phyloP scores from a whole-genome alignment of 2,329 filamentous ascomycete genomes.

The Clarireedia paspali region DNA sequence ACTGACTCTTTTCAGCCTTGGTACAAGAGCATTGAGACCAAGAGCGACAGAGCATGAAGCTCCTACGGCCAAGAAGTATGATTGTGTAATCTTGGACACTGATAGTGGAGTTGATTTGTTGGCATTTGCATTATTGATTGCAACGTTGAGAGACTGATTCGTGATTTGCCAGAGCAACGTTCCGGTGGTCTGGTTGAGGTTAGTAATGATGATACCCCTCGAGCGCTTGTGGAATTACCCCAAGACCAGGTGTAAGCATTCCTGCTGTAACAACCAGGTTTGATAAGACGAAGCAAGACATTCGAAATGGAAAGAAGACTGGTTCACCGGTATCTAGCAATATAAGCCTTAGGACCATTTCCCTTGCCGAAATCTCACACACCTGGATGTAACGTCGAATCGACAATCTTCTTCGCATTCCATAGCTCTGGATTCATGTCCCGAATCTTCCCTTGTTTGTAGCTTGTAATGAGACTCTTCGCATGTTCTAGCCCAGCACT shows the following conservation, averaged over 20 bases:
- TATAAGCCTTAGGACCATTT: conserved; percentile 2
- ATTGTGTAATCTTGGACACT: conserved; percentile 72
- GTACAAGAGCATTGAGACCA: conserved; percentile 83
- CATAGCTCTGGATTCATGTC: conserved; percentile 87
- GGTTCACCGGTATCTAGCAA: conserved; percentile 77
- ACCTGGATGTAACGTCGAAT: conserved; percentile 94
- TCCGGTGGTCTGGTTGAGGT: conserved; percentile 55
- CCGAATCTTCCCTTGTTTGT: conserved; percentile 75
- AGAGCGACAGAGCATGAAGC: conserved; percentile 92
- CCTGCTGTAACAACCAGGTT: conserved; percentile 93
- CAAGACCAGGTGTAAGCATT: conserved; percentile 88
- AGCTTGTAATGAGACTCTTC: conserved; percentile 71
- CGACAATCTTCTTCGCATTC: conserved; percentile 93
- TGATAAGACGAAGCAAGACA: conserved; percentile 91
- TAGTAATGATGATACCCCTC: conserved; percentile 5
- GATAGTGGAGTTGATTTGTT: conserved; percentile 94
- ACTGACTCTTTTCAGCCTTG: conserved; percentile 68
- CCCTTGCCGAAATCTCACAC: conserved; percentile 28
- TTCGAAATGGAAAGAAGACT: conserved; percentile 90
- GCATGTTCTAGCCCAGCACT: conserved; percentile 73
- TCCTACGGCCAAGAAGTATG: conserved; percentile 84
- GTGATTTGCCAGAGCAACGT: conserved; percentile 91
- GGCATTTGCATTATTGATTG: conserved; percentile 94
- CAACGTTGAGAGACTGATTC: conserved; percentile 97
- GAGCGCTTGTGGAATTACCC: conserved; percentile 39